A percentile compares a stretch with the other conserved stretches of the same genome.
These are phyloP conservation scores for Aspergillus nanangensis DNA, from an alignment of 495 filamentous ascomycete genomes.

Conservation along the genomic window DNA sequence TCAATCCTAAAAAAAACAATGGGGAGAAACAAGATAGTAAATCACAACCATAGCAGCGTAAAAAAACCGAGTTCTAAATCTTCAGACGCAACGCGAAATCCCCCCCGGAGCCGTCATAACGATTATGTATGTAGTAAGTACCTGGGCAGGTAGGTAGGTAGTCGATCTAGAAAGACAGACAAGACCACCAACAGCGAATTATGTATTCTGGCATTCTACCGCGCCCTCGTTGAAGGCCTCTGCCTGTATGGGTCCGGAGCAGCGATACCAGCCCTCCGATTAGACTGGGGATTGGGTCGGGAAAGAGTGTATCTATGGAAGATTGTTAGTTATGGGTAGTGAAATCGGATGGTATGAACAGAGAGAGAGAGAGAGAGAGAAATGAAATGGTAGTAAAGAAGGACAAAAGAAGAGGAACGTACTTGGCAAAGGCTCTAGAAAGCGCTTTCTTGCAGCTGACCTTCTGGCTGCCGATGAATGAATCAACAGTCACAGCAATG, in stretches of 20 bases:
- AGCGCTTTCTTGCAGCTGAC: constrained; percentile 97
- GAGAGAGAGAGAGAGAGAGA: no score
- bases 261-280: constrained; percentile 39
- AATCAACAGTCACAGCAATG: constrained; percentile 94
- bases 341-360: not conserved
- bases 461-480: constrained; percentile 95
- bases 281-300: constrained; percentile 41
- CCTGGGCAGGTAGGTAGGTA: no score
- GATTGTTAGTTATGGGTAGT: constrained; percentile 14
- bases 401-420: constrained; percentile 36
- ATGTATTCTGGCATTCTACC: constrained; percentile 1
- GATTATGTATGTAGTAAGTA: not conserved
- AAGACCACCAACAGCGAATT: not conserved
- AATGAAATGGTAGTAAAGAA: no score
- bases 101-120: not conserved
- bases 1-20: not conserved
- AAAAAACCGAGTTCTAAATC: no score
- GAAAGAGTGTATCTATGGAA: constrained; percentile 40
- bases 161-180: no score
- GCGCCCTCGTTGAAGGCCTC: not conserved
- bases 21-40: not conserved
- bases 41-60: no score
- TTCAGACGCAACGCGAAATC: no score
- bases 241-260: constrained; percentile 22
- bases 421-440: constrained; percentile 96